Base-by-base conservation (phyloP, 2,329 filamentous ascomycete species). In the Ascochyta fabae region DNA sequence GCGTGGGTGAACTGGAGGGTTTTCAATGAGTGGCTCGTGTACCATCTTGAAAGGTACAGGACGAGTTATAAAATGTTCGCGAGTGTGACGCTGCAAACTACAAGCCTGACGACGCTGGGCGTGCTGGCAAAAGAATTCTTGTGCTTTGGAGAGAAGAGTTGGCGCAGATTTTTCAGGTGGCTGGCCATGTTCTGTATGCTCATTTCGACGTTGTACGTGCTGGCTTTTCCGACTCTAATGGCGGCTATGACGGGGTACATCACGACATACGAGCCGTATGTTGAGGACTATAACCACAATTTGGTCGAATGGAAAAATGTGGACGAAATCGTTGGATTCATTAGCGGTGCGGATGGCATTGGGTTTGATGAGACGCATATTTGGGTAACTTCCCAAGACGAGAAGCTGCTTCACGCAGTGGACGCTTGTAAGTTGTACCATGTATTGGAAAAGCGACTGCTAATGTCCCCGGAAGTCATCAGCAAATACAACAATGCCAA, bases 221-320 rank as follows among this genome's bases (percentile, higher is more conserved):
- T 77, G 7, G 58, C 66, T 6, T 72, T 76, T 26, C 74, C 75
- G 15, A 77, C 75, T 2, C 59, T 76, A 8, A 66, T 75, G 60
- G 70, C 66, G 4, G 75, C 75, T 4, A 75, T 77, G 72, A 76
- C 72, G 12, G 75, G 75, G n/a, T 77, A 77, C 48, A 71, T 75
- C 13, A 68, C 66, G 31, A 70, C 65, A 4, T 70, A 62, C 29
- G 52, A 67, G 42, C 61, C 67, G 12, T 74, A 73, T 42, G 38
- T 73, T 13, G 60, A 71, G 26, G 63, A 72, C n/a, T 47, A 43
- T 7, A 51, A 65, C 1, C 34, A 53, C 3, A 68, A 70, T 48
- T 56, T 74, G n/a, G 66, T 71, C n/a, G 64, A 65, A 12, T 66
- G 59, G 49, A 29, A 42, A 3, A 64, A 67, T 24, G 50, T 67